Base-by-base conservation (phyloP, 2,329 filamentous ascomycete species). In the Fusarium sp. region DNA sequence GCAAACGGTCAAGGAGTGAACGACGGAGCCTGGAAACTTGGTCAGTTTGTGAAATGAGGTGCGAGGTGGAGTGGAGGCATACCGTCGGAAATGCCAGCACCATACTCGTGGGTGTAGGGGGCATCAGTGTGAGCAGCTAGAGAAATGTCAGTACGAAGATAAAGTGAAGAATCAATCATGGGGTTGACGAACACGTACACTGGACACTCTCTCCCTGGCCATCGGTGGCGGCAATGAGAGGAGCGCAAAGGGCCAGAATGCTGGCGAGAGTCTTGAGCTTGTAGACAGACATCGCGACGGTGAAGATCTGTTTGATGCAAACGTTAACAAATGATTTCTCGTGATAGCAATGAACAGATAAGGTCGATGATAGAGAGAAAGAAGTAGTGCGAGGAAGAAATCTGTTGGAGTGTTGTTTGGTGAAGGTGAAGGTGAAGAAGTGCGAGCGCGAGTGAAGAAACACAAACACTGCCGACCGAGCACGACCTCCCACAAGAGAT, bases 1-100 rank as follows among this genome's bases (percentile, higher is more conserved):
- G 75, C 80, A 82, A 56, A 79, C 67, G 71, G 80, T 80, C 69
- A 80, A 75, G 28, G 78, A 76, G 67, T 78, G 78, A 45, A 81
- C 65, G 30, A 78, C 55, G 23, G 71, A 68, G 4, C 79, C 79
- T 81, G 45, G 21, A 10, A n/a, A 46, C 10, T 55, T 42, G 47
- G 60, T 49, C 37, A 45, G 45, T 23, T 11, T 21, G 23, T 20
- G 23, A 20, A 30, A 12, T 13, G 2, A 11, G 45, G n/a, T 14
- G 21, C 45, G 48, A 4, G 13, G 20, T 21, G 16, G 34, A 49
- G 16, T 7, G 10, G 63, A n/a, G 27, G n/a, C 66, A 62, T 74
- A 79, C 80, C 80, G 13, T 75, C 76, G 40, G 74, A 68, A 16
- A 77, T 79, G 53, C 73, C 72, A 49, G 76, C 73, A 20, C 78